Conservation (phyloP, 352 stramenopile genomes). For the Globisporangium polare region DNA sequence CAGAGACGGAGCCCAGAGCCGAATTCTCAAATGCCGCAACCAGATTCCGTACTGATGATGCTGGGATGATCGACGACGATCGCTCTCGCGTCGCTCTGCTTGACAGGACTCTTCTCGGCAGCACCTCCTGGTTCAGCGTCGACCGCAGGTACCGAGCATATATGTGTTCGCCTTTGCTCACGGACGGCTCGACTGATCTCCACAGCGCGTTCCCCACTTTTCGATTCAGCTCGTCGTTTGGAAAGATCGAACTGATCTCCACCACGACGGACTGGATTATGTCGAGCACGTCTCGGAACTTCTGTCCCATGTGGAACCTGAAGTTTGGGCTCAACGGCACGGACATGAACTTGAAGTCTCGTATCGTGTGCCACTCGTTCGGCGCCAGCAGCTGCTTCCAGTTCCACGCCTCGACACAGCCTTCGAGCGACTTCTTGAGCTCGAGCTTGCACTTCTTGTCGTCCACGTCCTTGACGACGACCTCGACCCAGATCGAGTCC, state of each 20-base stretch:
- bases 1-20: conserved; percentile 16
- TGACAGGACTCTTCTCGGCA: conserved; percentile 1
- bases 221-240: conserved; percentile 53
- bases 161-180: conserved; percentile 64
- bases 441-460: conserved; percentile 63
- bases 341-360: conserved; percentile 43
- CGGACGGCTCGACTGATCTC: conserved; percentile 42
- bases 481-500: conserved; percentile 66
- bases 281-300: conserved; percentile 56
- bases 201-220: conserved; percentile 55
- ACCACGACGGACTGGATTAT: conserved; percentile 56
- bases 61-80: conserved; percentile 14
- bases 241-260: conserved; percentile 73
- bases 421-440: conserved; percentile 50
- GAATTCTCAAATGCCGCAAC: conserved; percentile 23
- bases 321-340: conserved; percentile 57
- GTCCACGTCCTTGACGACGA: conserved; percentile 48
- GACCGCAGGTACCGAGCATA: conserved; percentile 73
- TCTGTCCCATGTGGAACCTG: conserved; percentile 60
- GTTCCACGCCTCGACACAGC: conserved; percentile 21
- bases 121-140: conserved; percentile 45
- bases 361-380: conserved; percentile 51
- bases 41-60: conserved; percentile 21
- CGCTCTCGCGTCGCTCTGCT: neutral
- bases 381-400: conserved; percentile 39